Evolutionary conservation across 2,329 filamentous ascomycete species (phyloP).

Genomic region (Huntiella abstrusa): DNA sequence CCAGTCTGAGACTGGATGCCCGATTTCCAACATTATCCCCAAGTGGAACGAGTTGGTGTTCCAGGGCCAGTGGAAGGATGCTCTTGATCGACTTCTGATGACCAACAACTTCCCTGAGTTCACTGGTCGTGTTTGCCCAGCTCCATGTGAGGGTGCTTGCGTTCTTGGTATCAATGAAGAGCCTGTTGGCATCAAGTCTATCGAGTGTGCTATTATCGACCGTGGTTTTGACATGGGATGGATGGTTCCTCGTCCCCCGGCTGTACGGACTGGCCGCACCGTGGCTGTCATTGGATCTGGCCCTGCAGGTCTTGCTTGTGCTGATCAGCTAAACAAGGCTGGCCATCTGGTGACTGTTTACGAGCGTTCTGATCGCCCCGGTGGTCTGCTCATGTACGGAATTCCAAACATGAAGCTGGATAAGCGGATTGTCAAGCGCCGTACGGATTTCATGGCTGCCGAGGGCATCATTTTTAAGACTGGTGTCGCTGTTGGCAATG

Average conservation of each 20-base stretch:
- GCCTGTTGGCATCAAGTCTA: conserved; percentile 93
- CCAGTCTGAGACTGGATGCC: conserved; percentile 87
- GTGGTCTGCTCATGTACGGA: conserved; percentile 92
- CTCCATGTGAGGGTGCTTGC: conserved; percentile 89
- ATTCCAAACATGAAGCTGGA: conserved; percentile 99
- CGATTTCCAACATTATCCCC: conserved; percentile 92
- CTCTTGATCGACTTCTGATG: conserved; percentile 77
- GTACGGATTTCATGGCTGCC: conserved; percentile 82
- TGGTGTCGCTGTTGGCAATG: conserved; percentile 50
- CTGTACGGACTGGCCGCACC: conserved; percentile 69
- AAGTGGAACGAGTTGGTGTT: conserved; percentile 84
- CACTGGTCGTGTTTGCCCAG: conserved; percentile 89
- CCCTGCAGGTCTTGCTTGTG: conserved; percentile 72
- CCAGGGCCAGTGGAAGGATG: conserved; percentile 69
- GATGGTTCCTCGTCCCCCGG: conserved; percentile 72
- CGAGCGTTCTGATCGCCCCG: conserved; percentile 76
- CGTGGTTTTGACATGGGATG: conserved; percentile 95
- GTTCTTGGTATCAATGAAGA: conserved; percentile 94
- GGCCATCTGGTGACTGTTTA: conserved; percentile 81
- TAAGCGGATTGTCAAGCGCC: conserved; percentile 89
- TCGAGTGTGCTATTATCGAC: conserved; percentile 95
- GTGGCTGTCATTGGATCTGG: conserved; percentile 83
- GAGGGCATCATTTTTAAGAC: conserved; percentile 76
- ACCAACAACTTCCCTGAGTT: conserved; percentile 99
- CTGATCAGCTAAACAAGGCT: conserved; percentile 86